Base-by-base conservation (phyloP, 305 asterid species). In the Stenogyne calaminthoides region DNA sequence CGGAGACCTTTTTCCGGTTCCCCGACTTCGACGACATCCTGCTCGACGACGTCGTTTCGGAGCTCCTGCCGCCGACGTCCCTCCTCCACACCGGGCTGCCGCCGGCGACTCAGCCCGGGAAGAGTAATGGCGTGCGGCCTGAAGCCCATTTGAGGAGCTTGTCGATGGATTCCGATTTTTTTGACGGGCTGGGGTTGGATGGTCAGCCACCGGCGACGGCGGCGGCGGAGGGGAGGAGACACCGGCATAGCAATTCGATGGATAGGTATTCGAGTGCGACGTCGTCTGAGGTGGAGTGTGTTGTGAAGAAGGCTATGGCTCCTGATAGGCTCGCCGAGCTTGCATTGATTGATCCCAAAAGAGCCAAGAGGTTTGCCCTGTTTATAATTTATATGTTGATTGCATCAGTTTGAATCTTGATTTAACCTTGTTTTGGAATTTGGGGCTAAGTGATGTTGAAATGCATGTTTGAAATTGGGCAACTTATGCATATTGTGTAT, bases 311-410 rank as follows among this genome's bases (percentile, higher is more conserved):
- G 77, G 92, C 84, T 3, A 77, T 88, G 87, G 82, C 80, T 27
- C 80, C 85, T 46, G 96, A 89, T 47, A 83, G 84, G 63, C 87
- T 93, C 59, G 89, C 95, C 0, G 97, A 94, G 75, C 88, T 94
- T 39, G 90, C 97, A 18, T 79, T 88, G 83, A 84, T 91, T 73
- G 98, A 94, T 74, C 98, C 98, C 75, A 94, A 87, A 76, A 87
- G 96, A 76, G 97, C 98, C 8, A 94, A 91, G 80, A 88, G 98
- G 98, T 93, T 71, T 40, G 36, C 29, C 73, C 27, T 18, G 16
- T 62, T 61, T 22, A 7, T 52, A 66, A 60, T 61, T 52, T 12
- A 16, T 5, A 7, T 22, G 0, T 7, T 55, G 4, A 22, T 66
- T 78, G 40, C 52, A 19, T 67, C n/a, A 67, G 16, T 22, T 63